Evolutionary conservation across 129 eudicot species (phyloP), one percentile per base, ranked within the genome.

Genomic region (Kitagawia praeruptora): DNA sequence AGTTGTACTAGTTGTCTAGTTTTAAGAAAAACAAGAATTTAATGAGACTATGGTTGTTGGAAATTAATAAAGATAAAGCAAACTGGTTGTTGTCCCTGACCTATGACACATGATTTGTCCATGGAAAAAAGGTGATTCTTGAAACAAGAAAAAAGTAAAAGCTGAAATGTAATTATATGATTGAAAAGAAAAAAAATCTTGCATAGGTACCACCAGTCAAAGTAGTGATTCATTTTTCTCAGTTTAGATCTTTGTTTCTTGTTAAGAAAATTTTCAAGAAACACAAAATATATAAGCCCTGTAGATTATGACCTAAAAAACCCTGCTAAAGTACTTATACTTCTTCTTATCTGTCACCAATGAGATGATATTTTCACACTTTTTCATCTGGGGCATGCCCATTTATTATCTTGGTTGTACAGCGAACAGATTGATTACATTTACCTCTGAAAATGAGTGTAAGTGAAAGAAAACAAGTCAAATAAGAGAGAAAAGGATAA

Each of bases 401-500:
- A 81, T 27, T 75, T 53, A 70, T 37, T 73, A 47, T 44, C 39
- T 54, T 74, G 80, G 53, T 78, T 74, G 78, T 75, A 41, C 79
- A 40, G 85, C 69, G 75, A 47, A 48, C n/a, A 63, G 67, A 69
- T 78, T 74, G 56, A 74, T 34, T 48, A 70, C 39, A 82, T 37
- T 34, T 79, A 79, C 79, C 84, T 89, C 80, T 56, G 81, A 67
- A 86, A 87, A 90, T 86, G 90, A 83, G 88, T 88, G 87, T 53
- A 82, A 64, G 80, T 84, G 80, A 78, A 56, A 79, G 78, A 48
- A 80, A 64, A 83, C 25, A 78, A 75, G 80, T 67, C 44, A 45
- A 41, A 49, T 54, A 47, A 82, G 78, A 39, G 56, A 75, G 23
- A 56, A 54, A 75, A 56, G 56, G 47, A 73, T 64, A 80, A 84